Evolutionary conservation across 768 basidiomycete species (phyloP), one percentile per base, ranked within the genome.

Genomic region (Rossbeevera mucosa): DNA sequence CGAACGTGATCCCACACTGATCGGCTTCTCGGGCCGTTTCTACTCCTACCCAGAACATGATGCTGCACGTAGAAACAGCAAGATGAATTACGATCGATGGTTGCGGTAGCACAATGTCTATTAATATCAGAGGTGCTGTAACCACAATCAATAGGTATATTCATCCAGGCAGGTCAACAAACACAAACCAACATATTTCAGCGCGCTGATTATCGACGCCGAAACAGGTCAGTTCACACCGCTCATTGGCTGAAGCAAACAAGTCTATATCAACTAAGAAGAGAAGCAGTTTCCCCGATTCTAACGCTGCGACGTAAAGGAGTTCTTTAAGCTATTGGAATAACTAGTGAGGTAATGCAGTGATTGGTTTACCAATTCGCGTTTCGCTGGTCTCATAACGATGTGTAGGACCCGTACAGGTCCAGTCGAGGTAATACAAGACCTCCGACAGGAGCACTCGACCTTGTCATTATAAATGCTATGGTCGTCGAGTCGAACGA

Each of bases 401-500:
- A 9, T 36, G 36, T 36, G 36, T 36, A 4, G 36, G n/a, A 36
- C 5, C n/a, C n/a, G n/a, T n/a, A 36, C n/a, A 36, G n/a, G 33
- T 11, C n/a, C 7, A 36, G 33, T 18, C n/a, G 9, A n/a, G 4
- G 33, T 2, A 36, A 36, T 9, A 36, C 6, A n/a, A 4, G n/a
- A 9, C 16, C 7, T 33, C 8, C 31, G 31, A 7, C n/a, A n/a
- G 33, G 33, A 18, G 9, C 11, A 38, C 36, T 18, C 36, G n/a
- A 99, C 66, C 79, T 95, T 18, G 86, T 97, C 51, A 93, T 98
- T 66, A 98, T 93, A 41, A 97, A 96, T 64, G 93, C 91, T 3
- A 76, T 99, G 47, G 86, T 98, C 55, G 72, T 99, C 33, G 94
- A 99, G 66, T 97, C 91, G 90, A 14, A 21, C 21, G 14, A 16